Base-by-base conservation (phyloP, 805 yeast species). In the Suhomyces sp. region DNA sequence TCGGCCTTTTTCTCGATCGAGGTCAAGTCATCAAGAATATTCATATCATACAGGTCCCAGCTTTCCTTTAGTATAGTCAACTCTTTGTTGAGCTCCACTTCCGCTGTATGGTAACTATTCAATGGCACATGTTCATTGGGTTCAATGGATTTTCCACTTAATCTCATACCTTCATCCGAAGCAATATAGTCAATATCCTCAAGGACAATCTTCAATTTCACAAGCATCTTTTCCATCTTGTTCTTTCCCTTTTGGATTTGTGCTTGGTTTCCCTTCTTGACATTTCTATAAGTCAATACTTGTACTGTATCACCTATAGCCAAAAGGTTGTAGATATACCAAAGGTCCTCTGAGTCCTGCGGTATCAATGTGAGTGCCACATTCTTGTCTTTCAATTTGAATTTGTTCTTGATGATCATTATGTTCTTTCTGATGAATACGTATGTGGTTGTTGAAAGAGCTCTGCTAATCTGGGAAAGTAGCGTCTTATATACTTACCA, bases 281-380 rank as follows among this genome's bases (percentile, higher is more conserved):
- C 73, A 50, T 81, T 81, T 58, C 95, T 68, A 45, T 72, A 64
- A 8, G 96, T 85, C 41, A 73, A 72, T 36, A 90, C 65, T 39
- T 77, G 76, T 4, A 91, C 70, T 44, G 77, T 81, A 61, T 93
- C 98, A 14, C 82, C 84, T 36, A 76, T 75, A 32, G 79, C 81
- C 3, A 93, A 70, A 17, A 93, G 65, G 52, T 91, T 93, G 65
- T 88, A 88, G 4, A 87, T 54, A 17, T 84, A 80, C 88, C 96
- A 93, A 42, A 93, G 68, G 57, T 91, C 98, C 49, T 91, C 97
- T 31, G 83, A 77, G 50, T 93, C 98, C 51, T 90, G 84, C 0
- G 97, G 90, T 3, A 79, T 64, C 14, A 91, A 56, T 0, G 84
- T 71, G 14, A 87, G 69, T 2, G 72, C 60, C 5, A 91, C 95